Base-by-base conservation (phyloP, 768 basidiomycete species). In the Amanita pseudoporphyria region DNA sequence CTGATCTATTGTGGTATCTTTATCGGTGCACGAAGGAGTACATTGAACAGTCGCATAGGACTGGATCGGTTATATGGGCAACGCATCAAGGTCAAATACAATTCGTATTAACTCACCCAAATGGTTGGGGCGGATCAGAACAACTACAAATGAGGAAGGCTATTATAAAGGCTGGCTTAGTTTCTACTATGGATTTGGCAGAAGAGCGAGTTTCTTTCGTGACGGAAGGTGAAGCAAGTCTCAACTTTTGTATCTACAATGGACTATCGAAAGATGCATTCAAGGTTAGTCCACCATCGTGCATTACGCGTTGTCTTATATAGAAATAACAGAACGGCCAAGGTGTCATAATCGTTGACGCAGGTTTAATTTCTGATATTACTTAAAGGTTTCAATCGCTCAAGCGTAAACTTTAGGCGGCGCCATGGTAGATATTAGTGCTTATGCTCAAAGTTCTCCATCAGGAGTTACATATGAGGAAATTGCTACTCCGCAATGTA, bases 151-250 rank as follows among this genome's bases (percentile, higher is more conserved):
- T 78, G 58, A 67, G 74, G 5, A 56, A 56, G 6, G 74, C 75
- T 0, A 72, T 73, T 0, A 56, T 69, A 3, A 32, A 57, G 24
- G 77, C 70, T 0, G 71, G 72, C 10, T 65, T 78, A n/a, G 59
- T 78, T 3, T 54, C 68, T 0, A 53, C 64, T 49, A 60, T 55
- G 0, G 41, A 60, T 9, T 60, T 59, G 14, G 70, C 66, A 0
- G 68, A 65, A n/a, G 57, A 61, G 1, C 69, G 73, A 0, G 55
- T 79, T 2, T 71, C 66, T 6, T 70, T 79, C 45, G 67, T 79
- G 16, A 79, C 77, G 0, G 78, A 79, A 54, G 78, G 78, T 0
- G 78, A 80, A 52, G 78, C 78, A 0, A 73, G 72, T 54, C 53
- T 79, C 6, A 71, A 79, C 51, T 78, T 66, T 54, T 79, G 76